A percentile compares a stretch with the other conserved stretches of the same genome.
Evolutionary conservation across 768 basidiomycete species (phyloP).

Genomic region (Paxillus rubicundulus): DNA sequence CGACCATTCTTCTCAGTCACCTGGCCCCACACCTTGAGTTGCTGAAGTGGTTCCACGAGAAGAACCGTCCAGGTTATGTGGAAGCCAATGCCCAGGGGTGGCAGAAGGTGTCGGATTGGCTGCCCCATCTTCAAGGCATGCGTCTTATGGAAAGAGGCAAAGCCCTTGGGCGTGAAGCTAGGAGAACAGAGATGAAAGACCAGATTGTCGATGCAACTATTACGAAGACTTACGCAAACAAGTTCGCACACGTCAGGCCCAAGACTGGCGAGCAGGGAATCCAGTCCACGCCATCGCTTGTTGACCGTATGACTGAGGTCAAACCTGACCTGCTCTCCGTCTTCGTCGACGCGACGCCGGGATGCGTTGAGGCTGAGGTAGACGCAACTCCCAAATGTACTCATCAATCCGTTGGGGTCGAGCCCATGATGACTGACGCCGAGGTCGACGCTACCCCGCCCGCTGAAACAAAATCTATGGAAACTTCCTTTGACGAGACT

Average conservation of each 20-base stretch:
- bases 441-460: slow-evolving; percentile 34
- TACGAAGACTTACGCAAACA: slow-evolving; percentile 36
- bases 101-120: slow-evolving; percentile 64
- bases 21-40: slow-evolving; percentile 67
- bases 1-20: slow-evolving; percentile 73
- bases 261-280: slow-evolving; percentile 33
- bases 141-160: slow-evolving; percentile 60
- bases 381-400: slow-evolving; percentile 39
- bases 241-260: slow-evolving; percentile 42
- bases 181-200: slow-evolving; percentile 28
- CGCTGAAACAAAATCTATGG: slow-evolving; percentile 18
- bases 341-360: slow-evolving; percentile 54
- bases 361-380: slow-evolving; percentile 42
- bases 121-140: slow-evolving; percentile 71
- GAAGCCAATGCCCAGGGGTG: slow-evolving; percentile 67
- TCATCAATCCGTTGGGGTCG: slow-evolving; percentile 34
- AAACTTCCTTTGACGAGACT: slow-evolving; percentile 23
- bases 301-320: slow-evolving; percentile 40
- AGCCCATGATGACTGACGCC: slow-evolving; percentile 25
- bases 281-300: slow-evolving; percentile 38
- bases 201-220: slow-evolving; percentile 55
- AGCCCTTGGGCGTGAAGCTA: slow-evolving; percentile 22
- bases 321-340: slow-evolving; percentile 38
- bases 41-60: slow-evolving; percentile 76
- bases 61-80: slow-evolving; percentile 65